Conservation (phyloP, 345 rosid genomes). For the Populus deltoides region DNA sequence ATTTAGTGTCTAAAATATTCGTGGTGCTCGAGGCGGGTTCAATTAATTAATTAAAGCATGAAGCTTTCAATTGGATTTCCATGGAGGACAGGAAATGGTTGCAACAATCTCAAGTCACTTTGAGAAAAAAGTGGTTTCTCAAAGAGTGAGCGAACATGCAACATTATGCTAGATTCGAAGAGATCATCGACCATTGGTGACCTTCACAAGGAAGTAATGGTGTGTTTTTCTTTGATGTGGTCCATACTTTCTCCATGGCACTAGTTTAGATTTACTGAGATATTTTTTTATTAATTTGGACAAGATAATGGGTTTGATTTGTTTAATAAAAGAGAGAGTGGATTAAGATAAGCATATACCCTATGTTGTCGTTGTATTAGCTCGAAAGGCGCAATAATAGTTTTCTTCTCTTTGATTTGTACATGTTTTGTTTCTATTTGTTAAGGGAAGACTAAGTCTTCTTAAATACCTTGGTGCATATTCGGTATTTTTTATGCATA, state of each 20-base stretch:
- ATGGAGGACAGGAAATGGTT: conserved; percentile 12
- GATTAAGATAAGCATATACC: conserved; percentile 19
- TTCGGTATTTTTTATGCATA: not conserved
- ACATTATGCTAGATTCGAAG: conserved; percentile 44
- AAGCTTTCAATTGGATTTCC: conserved; percentile 1
- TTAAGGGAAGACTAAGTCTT: conserved; percentile 28
- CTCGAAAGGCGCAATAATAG: conserved; percentile 18
- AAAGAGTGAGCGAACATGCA: conserved; percentile 41
- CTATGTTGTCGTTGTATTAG: conserved; percentile 5
- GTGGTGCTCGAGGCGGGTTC: conserved; percentile 27
- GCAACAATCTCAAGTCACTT: conserved; percentile 39
- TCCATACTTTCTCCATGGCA: conserved; percentile 27
- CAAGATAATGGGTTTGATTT: conserved; percentile 19
- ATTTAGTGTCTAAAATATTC: conserved; percentile 33
- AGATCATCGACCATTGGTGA: conserved; percentile 20
- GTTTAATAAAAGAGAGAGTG: conserved; percentile 22
- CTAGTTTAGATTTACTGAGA: conserved; percentile 25
- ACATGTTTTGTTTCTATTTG: conserved; percentile 1
- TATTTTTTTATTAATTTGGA: conserved; percentile 20
- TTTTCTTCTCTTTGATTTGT: conserved; percentile 20
- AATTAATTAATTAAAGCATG: conserved; percentile 24
- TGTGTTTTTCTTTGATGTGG: conserved; percentile 33
- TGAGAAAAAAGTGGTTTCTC: conserved; percentile 25
- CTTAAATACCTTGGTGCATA: conserved; percentile 15
- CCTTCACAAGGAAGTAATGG: conserved; percentile 42